phyloP scores from a whole-genome alignment of 768 basidiomycete species.

The Suillus lakei region DNA sequence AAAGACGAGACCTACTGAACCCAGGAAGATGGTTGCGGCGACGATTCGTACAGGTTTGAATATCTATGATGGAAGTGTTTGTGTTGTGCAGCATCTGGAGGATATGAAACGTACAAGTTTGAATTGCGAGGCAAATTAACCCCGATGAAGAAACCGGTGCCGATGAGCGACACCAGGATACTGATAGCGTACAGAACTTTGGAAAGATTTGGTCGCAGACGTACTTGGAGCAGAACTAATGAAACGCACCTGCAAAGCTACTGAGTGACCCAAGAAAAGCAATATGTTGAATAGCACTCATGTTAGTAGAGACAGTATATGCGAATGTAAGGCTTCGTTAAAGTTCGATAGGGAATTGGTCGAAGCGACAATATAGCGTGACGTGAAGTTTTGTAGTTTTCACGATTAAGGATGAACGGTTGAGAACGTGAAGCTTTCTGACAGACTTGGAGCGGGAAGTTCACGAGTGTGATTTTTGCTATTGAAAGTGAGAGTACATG shows the following conservation, averaged over 20 bases:
- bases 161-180: constrained; percentile 79
- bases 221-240: background rate
- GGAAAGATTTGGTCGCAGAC: constrained; percentile 7
- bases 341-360: no score
- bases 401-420: no score
- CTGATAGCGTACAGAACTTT: constrained; percentile 84
- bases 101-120: constrained; percentile 61
- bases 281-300: no score
- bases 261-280: constrained; percentile 72
- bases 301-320: no score
- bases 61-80: constrained; percentile 58
- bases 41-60: constrained; percentile 91
- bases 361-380: no score
- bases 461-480: no score
- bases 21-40: constrained; percentile 80
- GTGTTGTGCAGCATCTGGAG: background rate
- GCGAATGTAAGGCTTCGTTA: no score
- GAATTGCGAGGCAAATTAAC: constrained; percentile 84
- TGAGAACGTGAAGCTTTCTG: no score
- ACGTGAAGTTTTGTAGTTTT: no score
- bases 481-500: no score
- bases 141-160: constrained; percentile 91
- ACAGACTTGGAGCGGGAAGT: no score
- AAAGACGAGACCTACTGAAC: constrained; percentile 81
- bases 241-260: constrained; percentile 73